Evolutionary conservation across 2,329 filamentous ascomycete genomes (phyloP).

Genomic region (Rosellinia necatrix): DNA sequence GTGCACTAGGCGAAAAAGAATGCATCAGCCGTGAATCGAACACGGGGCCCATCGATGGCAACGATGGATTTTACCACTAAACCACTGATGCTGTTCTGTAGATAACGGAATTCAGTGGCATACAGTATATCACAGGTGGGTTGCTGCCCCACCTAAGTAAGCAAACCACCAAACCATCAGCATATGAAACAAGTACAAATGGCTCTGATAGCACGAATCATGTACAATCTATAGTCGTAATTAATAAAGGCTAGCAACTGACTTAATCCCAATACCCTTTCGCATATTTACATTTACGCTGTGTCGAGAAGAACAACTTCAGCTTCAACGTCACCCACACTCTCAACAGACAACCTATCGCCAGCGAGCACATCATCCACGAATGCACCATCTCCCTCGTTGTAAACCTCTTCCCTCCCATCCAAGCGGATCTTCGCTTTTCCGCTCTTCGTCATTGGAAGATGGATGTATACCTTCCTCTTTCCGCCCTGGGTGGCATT

Average conservation of each 20-base stretch:
- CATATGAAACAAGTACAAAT: too few species aligned
- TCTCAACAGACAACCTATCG: constrained; percentile 68
- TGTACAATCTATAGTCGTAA: too few species aligned
- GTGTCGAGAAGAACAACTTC: constrained; percentile 73
- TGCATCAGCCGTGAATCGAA: constrained; percentile 52
- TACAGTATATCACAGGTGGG: not conserved
- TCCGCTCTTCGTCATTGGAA: constrained; percentile 79
- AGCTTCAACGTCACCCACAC: constrained; percentile 68
- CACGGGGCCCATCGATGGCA: constrained; percentile 57
- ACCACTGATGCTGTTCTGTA: constrained; percentile 48
- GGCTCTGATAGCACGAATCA: too few species aligned
- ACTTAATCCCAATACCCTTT: not conserved
- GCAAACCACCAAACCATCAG: too few species aligned
- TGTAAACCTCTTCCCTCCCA: constrained; percentile 68
- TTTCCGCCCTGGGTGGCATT: constrained; percentile 55
- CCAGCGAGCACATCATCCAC: constrained; percentile 67
- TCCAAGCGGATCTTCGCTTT: constrained; percentile 73
- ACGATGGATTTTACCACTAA: constrained; percentile 61
- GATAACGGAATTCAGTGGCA: not conserved
- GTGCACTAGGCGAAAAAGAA: constrained; percentile 10
- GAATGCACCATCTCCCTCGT: constrained; percentile 83
- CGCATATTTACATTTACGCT: constrained; percentile 50
- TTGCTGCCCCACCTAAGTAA: too few species aligned
- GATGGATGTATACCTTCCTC: constrained; percentile 78
- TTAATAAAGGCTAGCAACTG: too few species aligned